Conservation (phyloP, 345 rosid species). For the Hirschfeldia incana region DNA sequence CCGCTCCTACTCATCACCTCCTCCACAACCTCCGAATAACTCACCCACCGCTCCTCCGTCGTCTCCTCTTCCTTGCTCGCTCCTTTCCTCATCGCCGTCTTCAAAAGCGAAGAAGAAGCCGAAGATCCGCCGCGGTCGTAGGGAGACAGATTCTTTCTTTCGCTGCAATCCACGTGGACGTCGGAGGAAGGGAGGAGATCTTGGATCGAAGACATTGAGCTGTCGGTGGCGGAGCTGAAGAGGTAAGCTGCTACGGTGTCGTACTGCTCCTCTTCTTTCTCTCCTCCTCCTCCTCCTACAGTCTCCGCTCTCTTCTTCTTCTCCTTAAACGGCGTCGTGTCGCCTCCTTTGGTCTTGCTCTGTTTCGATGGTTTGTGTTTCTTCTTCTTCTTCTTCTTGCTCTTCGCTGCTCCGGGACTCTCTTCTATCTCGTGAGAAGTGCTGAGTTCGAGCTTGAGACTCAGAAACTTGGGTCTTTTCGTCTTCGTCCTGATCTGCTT, state of each 20-base stretch:
- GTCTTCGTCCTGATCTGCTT: conserved; percentile 55
- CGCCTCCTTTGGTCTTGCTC: conserved; percentile 22
- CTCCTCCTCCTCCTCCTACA: conserved; percentile 24
- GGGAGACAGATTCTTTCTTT: conserved; percentile 34
- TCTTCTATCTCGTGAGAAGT: conserved; percentile 28
- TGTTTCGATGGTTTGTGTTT: neutral
- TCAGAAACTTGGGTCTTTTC: conserved; percentile 68
- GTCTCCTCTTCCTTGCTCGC: conserved; percentile 60
- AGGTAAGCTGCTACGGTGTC: conserved; percentile 59
- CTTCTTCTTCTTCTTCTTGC: conserved; percentile 22
- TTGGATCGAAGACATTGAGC: conserved; percentile 48
- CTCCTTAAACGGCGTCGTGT: conserved; percentile 14
- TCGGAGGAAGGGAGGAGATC: conserved; percentile 57
- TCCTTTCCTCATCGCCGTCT: conserved; percentile 76
- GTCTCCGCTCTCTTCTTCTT: conserved; percentile 22
- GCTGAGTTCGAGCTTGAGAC: conserved; percentile 55
- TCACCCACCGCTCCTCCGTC: conserved; percentile 88
- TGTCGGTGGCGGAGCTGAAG: conserved; percentile 51
- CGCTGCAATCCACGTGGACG: conserved; percentile 34
- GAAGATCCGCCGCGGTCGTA: conserved; percentile 30
- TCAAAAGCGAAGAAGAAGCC: conserved; percentile 44
- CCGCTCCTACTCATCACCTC: conserved; percentile 55
- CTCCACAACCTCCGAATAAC: conserved; percentile 79
- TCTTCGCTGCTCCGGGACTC: conserved; percentile 13
- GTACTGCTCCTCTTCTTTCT: conserved; percentile 40